phyloP scores from a whole-genome alignment of 2,329 filamentous ascomycete genomes.

The Botryosphaeria dothidea region DNA sequence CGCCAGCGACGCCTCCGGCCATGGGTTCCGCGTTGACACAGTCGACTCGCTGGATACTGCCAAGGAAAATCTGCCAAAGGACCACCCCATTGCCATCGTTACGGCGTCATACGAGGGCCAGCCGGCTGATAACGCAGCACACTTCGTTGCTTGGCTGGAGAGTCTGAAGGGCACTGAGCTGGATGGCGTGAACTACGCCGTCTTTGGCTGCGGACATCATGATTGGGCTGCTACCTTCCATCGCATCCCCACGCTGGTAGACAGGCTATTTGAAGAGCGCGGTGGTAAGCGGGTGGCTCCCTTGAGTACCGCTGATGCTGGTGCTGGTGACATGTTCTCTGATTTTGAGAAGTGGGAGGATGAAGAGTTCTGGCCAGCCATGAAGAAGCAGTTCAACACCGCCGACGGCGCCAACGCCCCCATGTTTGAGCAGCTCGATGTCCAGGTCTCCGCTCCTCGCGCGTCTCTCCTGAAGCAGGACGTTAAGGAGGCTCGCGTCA shows the following conservation, averaged over 20 bases:
- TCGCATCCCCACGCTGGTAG: constrained; percentile 40
- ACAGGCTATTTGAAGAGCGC: constrained; percentile 31
- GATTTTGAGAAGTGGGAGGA: constrained; percentile 46
- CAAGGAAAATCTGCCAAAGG: constrained; percentile 35
- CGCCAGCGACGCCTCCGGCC: constrained; percentile 35
- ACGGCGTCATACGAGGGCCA: constrained; percentile 46
- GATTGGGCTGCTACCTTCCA: constrained; percentile 47
- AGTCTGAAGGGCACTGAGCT: constrained; percentile 31
- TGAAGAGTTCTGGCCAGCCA: constrained; percentile 37
- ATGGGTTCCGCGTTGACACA: constrained; percentile 38
- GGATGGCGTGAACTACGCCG: constrained; percentile 38
- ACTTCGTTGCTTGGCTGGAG: constrained; percentile 44
- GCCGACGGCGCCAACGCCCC: constrained; percentile 22
- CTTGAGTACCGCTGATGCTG: constrained; percentile 38
- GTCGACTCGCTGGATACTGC: constrained; percentile 37
- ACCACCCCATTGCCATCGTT: constrained; percentile 41
- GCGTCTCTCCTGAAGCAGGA: constrained; percentile 39
- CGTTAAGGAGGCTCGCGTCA: constrained; percentile 37
- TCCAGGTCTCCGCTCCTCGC: constrained; percentile 36
- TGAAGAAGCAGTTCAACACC: constrained; percentile 33
- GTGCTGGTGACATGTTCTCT: constrained; percentile 41
- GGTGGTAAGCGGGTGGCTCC: constrained; percentile 35
- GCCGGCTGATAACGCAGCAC: constrained; percentile 44
- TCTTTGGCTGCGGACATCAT: constrained; percentile 45
- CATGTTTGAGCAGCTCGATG: constrained; percentile 30